Evolutionary conservation across 1,284 basidiomycete genomes (phyloP), one percentile per base, ranked within the genome.

Genomic region (Marasmius sp.): DNA sequence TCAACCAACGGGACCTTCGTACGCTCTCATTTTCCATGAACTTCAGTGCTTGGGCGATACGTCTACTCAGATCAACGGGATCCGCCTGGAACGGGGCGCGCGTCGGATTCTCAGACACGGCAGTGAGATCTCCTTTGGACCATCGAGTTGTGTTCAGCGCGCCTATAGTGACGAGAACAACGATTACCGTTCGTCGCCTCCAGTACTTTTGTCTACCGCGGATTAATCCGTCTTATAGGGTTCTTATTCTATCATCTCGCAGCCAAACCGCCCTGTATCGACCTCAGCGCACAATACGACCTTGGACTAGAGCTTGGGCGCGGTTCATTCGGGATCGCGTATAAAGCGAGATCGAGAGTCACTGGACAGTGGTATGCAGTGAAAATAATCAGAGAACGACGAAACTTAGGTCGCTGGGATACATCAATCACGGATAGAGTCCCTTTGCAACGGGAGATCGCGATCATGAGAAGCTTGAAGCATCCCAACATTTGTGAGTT

Each of bases 1-100:
- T 94, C 91, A 14, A 92, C 88, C 61, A 96, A 96, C 68, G 93
- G 93, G 0, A 95, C 94, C 9, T 95, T 84, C 75, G 92, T 94
- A 75, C 72, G 92, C 81, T 27, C 27, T 27, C 27, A 27, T 27
- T 27, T 5, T 27, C 27, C 2, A 5, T 27, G 27, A 27, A 5
- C 27, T 27, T 5, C 27, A 5, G 27, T 27, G 27, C 5, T 27
- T 27, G 27, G 5, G 27, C 27, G 2, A 27, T 34, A 56, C 41
- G 50, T 43, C 64, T 52, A 27, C 48, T 18, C 61, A 94, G 92
- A 87, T 95, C 70, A 92, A 93, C 66, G 87, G 87, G 10, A 74
- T 77, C 55, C 85, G 80, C 70, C 81, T 95, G 63, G 86, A 83
- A 57, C 87, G 77, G 67, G 79, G 79, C 65, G 78, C 81, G 41